phyloP scores from a whole-genome alignment of 257 asterid species.

The Solanum sejunctum region DNA sequence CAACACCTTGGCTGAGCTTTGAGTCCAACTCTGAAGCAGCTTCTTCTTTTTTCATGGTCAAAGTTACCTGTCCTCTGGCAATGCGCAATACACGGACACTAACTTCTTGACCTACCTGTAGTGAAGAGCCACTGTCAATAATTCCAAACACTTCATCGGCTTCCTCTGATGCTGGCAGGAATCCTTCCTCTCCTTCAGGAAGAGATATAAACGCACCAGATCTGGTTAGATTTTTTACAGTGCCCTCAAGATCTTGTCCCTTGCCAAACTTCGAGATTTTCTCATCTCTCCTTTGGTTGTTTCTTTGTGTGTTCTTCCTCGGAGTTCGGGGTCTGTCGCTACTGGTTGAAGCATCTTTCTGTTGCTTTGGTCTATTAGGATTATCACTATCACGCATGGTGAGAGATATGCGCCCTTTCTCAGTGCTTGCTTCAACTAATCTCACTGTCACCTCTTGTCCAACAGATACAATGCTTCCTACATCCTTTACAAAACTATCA shows the following conservation, averaged over 20 bases:
- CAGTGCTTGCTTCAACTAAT: constrained; percentile 64
- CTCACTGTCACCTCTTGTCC: constrained; percentile 95
- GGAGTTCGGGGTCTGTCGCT: constrained; percentile 55
- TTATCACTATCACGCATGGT: constrained; percentile 73
- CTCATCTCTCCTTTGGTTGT: constrained; percentile 50
- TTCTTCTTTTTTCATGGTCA: constrained; percentile 86
- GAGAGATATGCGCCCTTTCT: constrained; percentile 75
- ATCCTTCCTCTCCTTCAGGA: constrained; percentile 97
- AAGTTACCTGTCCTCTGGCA: constrained; percentile 62
- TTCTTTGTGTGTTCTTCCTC: constrained; percentile 33
- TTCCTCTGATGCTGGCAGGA: constrained; percentile 76
- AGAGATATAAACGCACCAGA: constrained; percentile 86
- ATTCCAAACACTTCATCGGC: constrained; percentile 45
- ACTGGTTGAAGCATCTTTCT: constrained; percentile 26
- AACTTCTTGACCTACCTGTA: constrained; percentile 77
- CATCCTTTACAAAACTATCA: constrained; percentile 82
- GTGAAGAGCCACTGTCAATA: constrained; percentile 61
- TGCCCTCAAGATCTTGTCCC: constrained; percentile 85
- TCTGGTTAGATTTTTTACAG: constrained; percentile 64
- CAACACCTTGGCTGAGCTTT: constrained; percentile 42
- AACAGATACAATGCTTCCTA: constrained; percentile 56
- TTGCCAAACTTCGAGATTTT: constrained; percentile 52
- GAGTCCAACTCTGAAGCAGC: constrained; percentile 42
- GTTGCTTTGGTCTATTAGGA: constrained; percentile 31
- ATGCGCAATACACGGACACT: constrained; percentile 79